These are phyloP conservation scores for Colletotrichum simmondsii DNA, from an alignment of 2,329 filamentous ascomycete genomes.

Conservation along the genomic window DNA sequence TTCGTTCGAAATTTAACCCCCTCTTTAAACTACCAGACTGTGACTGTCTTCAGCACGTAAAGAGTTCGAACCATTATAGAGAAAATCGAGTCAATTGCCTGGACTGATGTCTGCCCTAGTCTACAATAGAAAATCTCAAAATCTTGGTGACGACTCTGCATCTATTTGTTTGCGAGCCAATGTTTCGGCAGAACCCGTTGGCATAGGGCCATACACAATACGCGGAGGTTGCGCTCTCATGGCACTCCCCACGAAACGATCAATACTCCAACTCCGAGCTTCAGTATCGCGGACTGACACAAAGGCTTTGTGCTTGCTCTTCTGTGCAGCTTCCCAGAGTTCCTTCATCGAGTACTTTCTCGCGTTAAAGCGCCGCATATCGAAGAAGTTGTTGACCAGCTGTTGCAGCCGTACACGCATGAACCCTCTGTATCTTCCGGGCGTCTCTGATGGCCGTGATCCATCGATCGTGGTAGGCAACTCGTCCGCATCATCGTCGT, in stretches of 20 bases:
- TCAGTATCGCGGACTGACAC: not conserved
- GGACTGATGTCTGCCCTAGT: no score
- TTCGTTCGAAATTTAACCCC: no score
- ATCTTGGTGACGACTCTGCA: no score
- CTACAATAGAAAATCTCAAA: no score
- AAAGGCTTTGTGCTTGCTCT: not conserved
- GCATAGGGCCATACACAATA: not conserved
- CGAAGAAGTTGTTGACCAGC: slow-evolving; percentile 6
- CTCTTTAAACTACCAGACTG: no score
- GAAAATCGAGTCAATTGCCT: no score
- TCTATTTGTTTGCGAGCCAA: no score
- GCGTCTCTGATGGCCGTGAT: not conserved
- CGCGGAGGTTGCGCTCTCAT: not conserved
- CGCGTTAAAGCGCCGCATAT: not conserved
- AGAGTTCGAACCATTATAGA: no score
- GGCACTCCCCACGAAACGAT: not conserved
- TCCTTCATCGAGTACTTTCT: not conserved
- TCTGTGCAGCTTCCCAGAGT: slow-evolving; percentile 9
- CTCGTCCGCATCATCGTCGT: not conserved
- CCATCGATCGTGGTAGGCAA: not conserved
- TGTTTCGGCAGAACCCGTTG: not conserved
- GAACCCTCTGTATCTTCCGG: not conserved
- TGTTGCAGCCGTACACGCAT: slow-evolving; percentile 8
- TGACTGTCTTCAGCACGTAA: no score
- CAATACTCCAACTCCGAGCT: not conserved